Percentiles rank a stretch among this genome's conserved stretches.
Conservation (phyloP, 2,329 filamentous ascomycete species). For the Trichoderma arundinaceum region DNA sequence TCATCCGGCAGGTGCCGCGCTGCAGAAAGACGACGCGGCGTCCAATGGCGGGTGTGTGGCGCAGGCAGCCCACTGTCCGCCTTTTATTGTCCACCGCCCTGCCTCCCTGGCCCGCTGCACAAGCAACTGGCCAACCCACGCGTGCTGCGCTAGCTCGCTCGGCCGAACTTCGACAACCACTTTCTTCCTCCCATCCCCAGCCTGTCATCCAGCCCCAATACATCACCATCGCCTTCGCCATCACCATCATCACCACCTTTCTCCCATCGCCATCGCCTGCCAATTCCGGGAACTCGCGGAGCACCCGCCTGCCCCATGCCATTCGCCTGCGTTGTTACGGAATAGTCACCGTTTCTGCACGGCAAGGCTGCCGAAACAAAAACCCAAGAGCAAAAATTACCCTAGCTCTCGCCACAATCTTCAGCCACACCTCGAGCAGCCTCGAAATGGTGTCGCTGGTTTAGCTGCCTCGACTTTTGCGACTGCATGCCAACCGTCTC, state of each 20-base stretch:
- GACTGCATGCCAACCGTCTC: slow-evolving; percentile 23
- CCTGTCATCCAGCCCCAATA: slow-evolving; percentile 29
- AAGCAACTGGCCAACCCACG: slow-evolving; percentile 16
- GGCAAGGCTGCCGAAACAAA: slow-evolving; percentile 11
- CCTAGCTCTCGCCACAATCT: slow-evolving; percentile 53
- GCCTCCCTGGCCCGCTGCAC: slow-evolving; percentile 7
- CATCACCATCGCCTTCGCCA: slow-evolving; percentile 17
- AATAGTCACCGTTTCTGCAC: slow-evolving; percentile 12
- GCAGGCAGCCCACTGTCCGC: slow-evolving; percentile 21
- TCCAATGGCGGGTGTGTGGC: slow-evolving; percentile 24
- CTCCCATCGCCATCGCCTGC: slow-evolving; percentile 22
- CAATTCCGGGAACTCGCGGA: slow-evolving; percentile 20
- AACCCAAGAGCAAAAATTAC: slow-evolving; percentile 35
- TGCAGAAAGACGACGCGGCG: slow-evolving; percentile 11
- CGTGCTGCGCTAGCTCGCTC: slow-evolving; percentile 17
- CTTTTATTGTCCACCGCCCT: slow-evolving; percentile 28
- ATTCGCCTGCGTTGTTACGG: slow-evolving; percentile 4
- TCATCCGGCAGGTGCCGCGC: slow-evolving; percentile 27
- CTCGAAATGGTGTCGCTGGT: slow-evolving; percentile 46
- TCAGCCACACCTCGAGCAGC: slow-evolving; percentile 50
- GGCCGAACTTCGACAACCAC: slow-evolving; percentile 27
- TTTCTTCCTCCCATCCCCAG: slow-evolving; percentile 32
- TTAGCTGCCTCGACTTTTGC: slow-evolving; percentile 31
- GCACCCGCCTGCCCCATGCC: slow-evolving; percentile 11
- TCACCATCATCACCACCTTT: slow-evolving; percentile 15